These are phyloP conservation scores for Leptographium wingfieldii DNA, from an alignment of 2,329 filamentous ascomycete genomes.

Conservation along the genomic window DNA sequence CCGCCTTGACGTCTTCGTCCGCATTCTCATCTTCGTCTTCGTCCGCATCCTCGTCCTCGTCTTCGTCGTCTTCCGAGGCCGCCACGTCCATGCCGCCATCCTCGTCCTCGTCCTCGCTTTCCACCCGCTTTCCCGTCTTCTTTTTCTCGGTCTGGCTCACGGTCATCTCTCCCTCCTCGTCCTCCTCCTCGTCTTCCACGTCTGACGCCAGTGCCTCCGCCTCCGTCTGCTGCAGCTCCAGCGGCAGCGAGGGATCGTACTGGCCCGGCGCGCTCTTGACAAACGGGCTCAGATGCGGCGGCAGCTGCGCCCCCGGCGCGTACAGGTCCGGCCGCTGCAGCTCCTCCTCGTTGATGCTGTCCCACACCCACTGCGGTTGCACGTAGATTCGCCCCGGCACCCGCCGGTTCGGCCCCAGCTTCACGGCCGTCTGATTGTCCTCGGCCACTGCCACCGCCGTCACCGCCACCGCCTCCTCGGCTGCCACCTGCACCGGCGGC, in stretches of 20 bases:
- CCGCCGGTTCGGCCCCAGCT: constrained; percentile 50
- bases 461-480: constrained; percentile 27
- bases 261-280: constrained; percentile 75
- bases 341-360: constrained; percentile 85
- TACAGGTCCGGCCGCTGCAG: constrained; percentile 80
- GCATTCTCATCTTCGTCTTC: constrained; percentile 32
- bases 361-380: constrained; percentile 98
- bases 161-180: constrained; percentile 26
- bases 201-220: constrained; percentile 65
- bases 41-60: constrained; percentile 31
- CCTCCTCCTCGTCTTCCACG: constrained; percentile 33
- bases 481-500: constrained; percentile 54
- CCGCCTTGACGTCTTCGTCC: constrained; percentile 30
- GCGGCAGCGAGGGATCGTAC: constrained; percentile 78
- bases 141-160: constrained; percentile 24
- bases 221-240: constrained; percentile 81
- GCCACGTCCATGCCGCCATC: constrained; percentile 37
- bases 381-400: constrained; percentile 88
- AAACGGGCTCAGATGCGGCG: constrained; percentile 92
- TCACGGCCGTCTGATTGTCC: constrained; percentile 50
- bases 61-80: constrained; percentile 31
- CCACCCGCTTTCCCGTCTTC: constrained; percentile 14
- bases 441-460: constrained; percentile 23
- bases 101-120: constrained; percentile 23
- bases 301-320: constrained; percentile 75